phyloP scores from a whole-genome alignment of 108 stramenopile species.

The Schizochytrium sp. region DNA sequence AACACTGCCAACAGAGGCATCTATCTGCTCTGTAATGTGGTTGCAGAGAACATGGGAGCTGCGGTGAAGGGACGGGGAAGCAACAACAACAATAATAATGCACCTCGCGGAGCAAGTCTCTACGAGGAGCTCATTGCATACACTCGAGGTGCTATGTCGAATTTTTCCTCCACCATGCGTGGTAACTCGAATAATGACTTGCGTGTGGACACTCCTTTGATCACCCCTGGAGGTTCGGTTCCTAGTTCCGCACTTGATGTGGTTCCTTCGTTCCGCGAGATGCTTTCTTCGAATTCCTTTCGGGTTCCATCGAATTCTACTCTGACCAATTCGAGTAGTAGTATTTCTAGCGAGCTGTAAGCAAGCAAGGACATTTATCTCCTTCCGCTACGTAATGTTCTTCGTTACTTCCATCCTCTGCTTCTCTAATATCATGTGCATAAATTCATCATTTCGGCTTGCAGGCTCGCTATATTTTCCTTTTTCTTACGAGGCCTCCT shows the following conservation, averaged over 20 bases:
- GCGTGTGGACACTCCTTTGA: background rate
- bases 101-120: background rate
- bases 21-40: conserved; percentile 40
- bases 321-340: no score
- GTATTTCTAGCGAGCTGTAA: no score
- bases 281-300: no score
- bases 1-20: conserved; percentile 41
- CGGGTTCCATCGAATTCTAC: no score
- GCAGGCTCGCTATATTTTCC: no score
- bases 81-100: background rate
- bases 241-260: conserved; percentile 6
- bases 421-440: no score
- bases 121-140: conserved; percentile 47
- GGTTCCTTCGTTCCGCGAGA: background rate
- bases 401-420: no score
- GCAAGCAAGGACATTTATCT: no score
- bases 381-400: no score
- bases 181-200: background rate
- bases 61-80: conserved; percentile 33
- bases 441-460: no score
- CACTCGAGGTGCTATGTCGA: conserved; percentile 43
- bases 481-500: no score
- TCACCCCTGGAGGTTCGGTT: background rate
- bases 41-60: conserved; percentile 40
- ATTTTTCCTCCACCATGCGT: background rate